phyloP scores from a whole-genome alignment of 1,284 basidiomycete genomes.

The Boletus nobilissimus region DNA sequence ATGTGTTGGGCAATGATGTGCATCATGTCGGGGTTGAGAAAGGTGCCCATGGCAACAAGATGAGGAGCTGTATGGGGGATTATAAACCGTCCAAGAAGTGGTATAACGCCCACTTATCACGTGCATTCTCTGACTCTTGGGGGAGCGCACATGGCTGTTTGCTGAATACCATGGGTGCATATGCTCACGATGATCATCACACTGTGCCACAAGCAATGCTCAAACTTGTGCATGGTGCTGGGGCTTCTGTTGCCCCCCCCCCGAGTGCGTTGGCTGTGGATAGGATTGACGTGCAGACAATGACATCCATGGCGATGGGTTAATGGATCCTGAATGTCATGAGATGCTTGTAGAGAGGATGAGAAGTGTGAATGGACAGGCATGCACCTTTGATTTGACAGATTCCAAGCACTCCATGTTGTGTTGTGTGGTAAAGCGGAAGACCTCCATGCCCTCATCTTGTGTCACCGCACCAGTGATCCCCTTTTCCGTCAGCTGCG shows the following conservation, averaged over 20 bases:
- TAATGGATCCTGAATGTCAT: conserved; percentile 77
- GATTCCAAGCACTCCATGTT: conserved; percentile 95
- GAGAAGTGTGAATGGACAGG: neutral
- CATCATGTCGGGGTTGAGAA: conserved; percentile 90
- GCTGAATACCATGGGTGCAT: conserved; percentile 91
- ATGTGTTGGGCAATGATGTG: conserved; percentile 93
- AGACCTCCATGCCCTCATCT: conserved; percentile 56
- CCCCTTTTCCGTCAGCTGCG: conserved; percentile 99
- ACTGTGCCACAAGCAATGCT: conserved; percentile 90
- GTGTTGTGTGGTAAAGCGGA: conserved; percentile 93
- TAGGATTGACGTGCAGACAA: conserved; percentile 84
- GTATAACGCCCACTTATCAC: conserved; percentile 56
- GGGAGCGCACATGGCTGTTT: conserved; percentile 83
- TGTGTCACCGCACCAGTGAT: conserved; percentile 64
- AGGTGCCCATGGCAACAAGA: conserved; percentile 91
- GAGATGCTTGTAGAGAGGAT: neutral
- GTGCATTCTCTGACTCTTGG: conserved; percentile 67
- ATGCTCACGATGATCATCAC: conserved; percentile 85
- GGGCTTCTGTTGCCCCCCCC: conserved; percentile 90
- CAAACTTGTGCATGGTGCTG: conserved; percentile 98
- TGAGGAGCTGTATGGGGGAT: conserved; percentile 65
- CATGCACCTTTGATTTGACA: conserved; percentile 86
- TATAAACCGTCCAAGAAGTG: neutral
- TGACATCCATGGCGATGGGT: conserved; percentile 91
- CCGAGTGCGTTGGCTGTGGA: conserved; percentile 92